Evolutionary conservation across 345 rosid species (phyloP).

Genomic region (Eucalyptus melliodora): DNA sequence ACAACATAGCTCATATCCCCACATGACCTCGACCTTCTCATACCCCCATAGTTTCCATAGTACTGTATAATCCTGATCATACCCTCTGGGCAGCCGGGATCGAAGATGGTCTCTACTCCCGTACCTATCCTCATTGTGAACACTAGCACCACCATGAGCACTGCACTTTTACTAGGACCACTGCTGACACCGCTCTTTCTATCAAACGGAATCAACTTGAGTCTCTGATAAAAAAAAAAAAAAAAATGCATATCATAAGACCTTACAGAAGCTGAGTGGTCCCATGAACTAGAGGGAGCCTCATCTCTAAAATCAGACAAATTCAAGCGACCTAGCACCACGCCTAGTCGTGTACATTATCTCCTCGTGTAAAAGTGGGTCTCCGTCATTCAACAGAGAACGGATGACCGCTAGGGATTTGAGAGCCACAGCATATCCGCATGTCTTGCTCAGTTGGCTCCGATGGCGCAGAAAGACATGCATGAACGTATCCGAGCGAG

Average conservation of each 20-base stretch:
- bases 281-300: conserved; percentile 41
- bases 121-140: too few species aligned
- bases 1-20: too few species aligned
- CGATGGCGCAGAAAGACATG: neutral
- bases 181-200: neutral
- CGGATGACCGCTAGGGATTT: conserved; percentile 57
- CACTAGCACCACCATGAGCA: too few species aligned
- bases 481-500: too few species aligned
- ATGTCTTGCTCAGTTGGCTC: conserved; percentile 28
- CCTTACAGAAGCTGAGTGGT: conserved; percentile 29
- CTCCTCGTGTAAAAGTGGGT: conserved; percentile 49
- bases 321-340: conserved; percentile 59
- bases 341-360: conserved; percentile 43
- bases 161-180: too few species aligned
- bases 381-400: conserved; percentile 48
- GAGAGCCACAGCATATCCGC: conserved; percentile 74
- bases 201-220: conserved; percentile 41
- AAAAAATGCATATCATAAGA: conserved; percentile 37
- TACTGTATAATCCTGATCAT: too few species aligned
- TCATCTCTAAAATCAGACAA: conserved; percentile 69
- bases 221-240: conserved; percentile 12
- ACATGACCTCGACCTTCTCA: too few species aligned
- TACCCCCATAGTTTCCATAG: too few species aligned
- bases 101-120: too few species aligned
- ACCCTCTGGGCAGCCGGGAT: too few species aligned